These are phyloP conservation scores for Annona cherimola DNA, from an alignment of 164 flowering plant genomes.

Conservation along the genomic window DNA sequence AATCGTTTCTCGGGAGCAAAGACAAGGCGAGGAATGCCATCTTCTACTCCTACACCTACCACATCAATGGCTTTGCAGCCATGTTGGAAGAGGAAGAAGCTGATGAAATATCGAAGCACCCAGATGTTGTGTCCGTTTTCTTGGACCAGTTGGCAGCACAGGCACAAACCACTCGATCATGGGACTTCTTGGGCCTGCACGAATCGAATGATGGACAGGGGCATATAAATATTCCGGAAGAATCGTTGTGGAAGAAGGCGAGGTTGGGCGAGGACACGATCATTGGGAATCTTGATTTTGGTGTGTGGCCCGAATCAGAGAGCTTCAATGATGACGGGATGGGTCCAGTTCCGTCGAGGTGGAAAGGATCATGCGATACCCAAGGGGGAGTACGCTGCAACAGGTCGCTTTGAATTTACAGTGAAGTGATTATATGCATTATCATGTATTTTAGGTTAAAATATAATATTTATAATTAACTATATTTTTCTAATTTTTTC, in stretches of 20 bases:
- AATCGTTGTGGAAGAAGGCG: conserved; percentile 6
- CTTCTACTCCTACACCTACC: conserved; percentile 5
- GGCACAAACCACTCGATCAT: conserved; percentile 10
- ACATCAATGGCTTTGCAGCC: conserved; percentile 12
- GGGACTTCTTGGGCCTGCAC: conserved; percentile 10
- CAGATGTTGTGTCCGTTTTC: conserved; percentile 11
- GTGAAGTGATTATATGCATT: too few species aligned
- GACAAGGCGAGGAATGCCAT: conserved; percentile 10
- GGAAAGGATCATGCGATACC: conserved; percentile 11
- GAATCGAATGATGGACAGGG: too few species aligned
- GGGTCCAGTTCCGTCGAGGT: conserved; percentile 9
- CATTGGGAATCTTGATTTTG: conserved; percentile 11
- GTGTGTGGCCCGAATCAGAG: conserved; percentile 15
- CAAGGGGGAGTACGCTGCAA: conserved; percentile 1
- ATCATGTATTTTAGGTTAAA: too few species aligned
- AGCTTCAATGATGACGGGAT: conserved; percentile 13
- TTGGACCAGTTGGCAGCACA: neutral
- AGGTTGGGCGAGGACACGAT: conserved; percentile 9
- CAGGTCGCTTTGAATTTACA: too few species aligned
- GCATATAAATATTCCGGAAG: neutral
- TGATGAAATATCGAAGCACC: conserved; percentile 1
- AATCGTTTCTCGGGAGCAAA: conserved; percentile 1
- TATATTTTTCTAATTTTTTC: too few species aligned
- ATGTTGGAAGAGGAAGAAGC: conserved; percentile 7
- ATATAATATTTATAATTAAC: too few species aligned